phyloP scores from a whole-genome alignment of 225 moss, liverwort and hornwort species.

The Lunularia cruciata region DNA sequence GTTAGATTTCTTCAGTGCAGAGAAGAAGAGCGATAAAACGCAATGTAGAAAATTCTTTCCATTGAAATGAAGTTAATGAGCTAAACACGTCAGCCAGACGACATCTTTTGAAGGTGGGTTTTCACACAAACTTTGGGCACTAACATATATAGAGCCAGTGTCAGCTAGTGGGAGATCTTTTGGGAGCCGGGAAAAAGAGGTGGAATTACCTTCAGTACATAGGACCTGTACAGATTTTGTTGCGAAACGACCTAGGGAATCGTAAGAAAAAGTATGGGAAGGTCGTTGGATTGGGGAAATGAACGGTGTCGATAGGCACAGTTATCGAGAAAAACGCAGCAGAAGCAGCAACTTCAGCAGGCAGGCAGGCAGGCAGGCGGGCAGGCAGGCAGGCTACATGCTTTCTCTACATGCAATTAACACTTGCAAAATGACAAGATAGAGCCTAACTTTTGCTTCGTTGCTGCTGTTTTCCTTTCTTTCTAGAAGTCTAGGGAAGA shows the following conservation, averaged over 20 bases:
- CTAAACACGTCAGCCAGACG: neutral
- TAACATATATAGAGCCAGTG: neutral
- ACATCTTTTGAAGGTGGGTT: neutral
- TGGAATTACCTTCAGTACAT: constrained; percentile 4
- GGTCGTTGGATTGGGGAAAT: neutral
- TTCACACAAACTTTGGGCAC: neutral
- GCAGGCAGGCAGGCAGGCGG: no score
- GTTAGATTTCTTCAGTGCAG: neutral
- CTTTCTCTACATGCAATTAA: constrained; percentile 3
- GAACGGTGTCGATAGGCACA: neutral
- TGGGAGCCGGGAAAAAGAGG: neutral
- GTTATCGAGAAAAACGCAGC: no score
- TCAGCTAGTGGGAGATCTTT: constrained; percentile 6
- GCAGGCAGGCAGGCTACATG: neutral
- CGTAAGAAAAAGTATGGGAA: neutral
- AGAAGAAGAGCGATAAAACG: no score
- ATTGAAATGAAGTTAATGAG: neutral
- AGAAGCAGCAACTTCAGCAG: no score
- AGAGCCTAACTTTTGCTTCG: constrained; percentile 1
- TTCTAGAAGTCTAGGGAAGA: constrained; percentile 16
- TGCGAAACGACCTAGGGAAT: constrained; percentile 1
- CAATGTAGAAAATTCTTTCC: neutral
- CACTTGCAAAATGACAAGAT: neutral
- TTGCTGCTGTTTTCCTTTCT: neutral
- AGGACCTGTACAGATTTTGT: constrained; percentile 10